Evolutionary conservation across 352 stramenopile genomes (phyloP).

Genomic region (Pythium vanterpoolii): DNA sequence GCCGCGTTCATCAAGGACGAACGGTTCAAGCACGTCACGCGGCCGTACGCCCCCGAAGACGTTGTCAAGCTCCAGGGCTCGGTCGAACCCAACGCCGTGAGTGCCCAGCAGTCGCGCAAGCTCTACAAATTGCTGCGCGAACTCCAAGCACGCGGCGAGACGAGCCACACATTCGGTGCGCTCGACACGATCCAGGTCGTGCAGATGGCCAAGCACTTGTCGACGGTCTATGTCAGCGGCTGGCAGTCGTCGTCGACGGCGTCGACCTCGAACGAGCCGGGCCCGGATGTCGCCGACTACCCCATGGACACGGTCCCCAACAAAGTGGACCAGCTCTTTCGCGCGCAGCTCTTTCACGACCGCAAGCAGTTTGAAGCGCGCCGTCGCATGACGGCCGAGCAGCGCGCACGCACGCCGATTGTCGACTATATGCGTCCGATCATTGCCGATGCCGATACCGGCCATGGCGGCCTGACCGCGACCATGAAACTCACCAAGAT

Average conservation of each 20-base stretch:
- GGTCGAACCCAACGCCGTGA: slow-evolving; percentile 41
- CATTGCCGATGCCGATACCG: slow-evolving; percentile 97
- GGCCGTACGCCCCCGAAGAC: slow-evolving; percentile 75
- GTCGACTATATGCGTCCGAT: slow-evolving; percentile 97
- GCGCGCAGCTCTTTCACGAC: slow-evolving; percentile 96
- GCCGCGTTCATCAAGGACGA: slow-evolving; percentile 66
- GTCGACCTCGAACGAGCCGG: slow-evolving; percentile 95
- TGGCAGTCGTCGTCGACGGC: slow-evolving; percentile 96
- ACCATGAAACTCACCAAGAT: slow-evolving; percentile 99
- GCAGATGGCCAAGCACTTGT: slow-evolving; percentile 94
- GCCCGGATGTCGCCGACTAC: slow-evolving; percentile 98
- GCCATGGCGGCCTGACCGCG: slow-evolving; percentile 94
- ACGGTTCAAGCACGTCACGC: slow-evolving; percentile 79
- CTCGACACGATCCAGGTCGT: slow-evolving; percentile 95
- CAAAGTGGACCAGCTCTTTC: slow-evolving; percentile 97
- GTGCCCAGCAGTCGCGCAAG: slow-evolving; percentile 68
- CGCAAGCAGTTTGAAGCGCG: slow-evolving; percentile 95
- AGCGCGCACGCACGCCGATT: slow-evolving; percentile 69
- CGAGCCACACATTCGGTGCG: slow-evolving; percentile 85
- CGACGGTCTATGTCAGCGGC: slow-evolving; percentile 95
- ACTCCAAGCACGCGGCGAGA: slow-evolving; percentile 73
- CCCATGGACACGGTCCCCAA: slow-evolving; percentile 98
- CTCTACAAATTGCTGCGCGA: slow-evolving; percentile 87
- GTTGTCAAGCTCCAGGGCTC: slow-evolving; percentile 87
- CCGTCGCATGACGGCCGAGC: slow-evolving; percentile 68